Conservation (phyloP, 768 basidiomycete genomes). For the Auricularia sp. region DNA sequence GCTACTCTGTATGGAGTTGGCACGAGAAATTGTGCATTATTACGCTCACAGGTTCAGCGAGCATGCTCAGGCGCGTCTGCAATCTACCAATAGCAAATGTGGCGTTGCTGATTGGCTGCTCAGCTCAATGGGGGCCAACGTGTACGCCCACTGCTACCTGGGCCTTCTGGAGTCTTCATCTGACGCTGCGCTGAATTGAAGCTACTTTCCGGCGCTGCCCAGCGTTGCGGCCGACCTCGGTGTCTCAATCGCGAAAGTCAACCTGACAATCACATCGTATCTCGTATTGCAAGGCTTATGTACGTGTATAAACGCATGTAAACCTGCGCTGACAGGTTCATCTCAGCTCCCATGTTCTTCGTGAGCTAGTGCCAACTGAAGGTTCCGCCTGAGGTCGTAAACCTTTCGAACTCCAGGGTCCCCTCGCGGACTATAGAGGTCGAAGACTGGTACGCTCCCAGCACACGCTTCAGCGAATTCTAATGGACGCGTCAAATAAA, state of each 20-base stretch:
- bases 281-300: conserved; percentile 51
- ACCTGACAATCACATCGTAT: conserved; percentile 37
- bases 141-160: neutral
- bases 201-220: conserved; percentile 49
- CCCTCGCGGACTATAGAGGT: conserved; percentile 56
- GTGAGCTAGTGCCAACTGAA: conserved; percentile 14
- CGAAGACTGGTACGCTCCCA: conserved; percentile 39
- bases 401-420: conserved; percentile 19
- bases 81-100: conserved; percentile 13
- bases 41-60: conserved; percentile 7
- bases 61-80: conserved; percentile 5
- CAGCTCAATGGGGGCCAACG: neutral
- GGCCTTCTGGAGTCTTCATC: no score
- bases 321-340: neutral
- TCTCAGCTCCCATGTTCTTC: conserved; percentile 45
- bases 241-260: conserved; percentile 61
- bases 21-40: conserved; percentile 10
- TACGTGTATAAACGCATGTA: conserved; percentile 18
- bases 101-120: neutral
- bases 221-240: conserved; percentile 53
- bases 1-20: conserved; percentile 5
- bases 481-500: neutral
- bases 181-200: neutral
- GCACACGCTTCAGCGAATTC: neutral
- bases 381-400: no score